phyloP scores from a whole-genome alignment of 495 filamentous ascomycete species.

The Neurospora hispaniola region DNA sequence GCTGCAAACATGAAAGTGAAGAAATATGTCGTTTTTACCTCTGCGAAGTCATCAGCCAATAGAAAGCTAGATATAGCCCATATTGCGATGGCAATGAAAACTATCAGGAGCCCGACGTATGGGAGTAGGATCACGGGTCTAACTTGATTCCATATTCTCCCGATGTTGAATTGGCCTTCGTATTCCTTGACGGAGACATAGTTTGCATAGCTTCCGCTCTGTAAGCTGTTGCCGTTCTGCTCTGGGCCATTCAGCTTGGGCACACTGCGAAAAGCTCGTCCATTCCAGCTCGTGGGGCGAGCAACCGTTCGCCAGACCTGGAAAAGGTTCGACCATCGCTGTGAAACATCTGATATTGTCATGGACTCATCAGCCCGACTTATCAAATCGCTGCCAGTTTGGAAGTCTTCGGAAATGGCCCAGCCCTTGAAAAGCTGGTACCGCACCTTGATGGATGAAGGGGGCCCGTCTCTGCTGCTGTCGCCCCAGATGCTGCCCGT shows the following conservation, averaged over 20 bases:
- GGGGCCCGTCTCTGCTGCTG: neutral
- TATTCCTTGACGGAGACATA: neutral
- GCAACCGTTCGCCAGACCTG: neutral
- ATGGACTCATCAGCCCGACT: neutral
- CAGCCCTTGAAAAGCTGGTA: neutral
- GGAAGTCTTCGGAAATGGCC: neutral
- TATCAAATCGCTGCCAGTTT: neutral
- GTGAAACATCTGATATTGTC: neutral
- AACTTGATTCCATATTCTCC: neutral
- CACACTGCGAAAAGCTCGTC: neutral
- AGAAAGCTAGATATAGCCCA: neutral
- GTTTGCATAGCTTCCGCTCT: neutral
- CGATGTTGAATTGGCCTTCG: neutral
- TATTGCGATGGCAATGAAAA: neutral
- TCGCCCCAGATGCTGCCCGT: neutral
- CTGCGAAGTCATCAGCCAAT: neutral
- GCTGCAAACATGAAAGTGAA: neutral
- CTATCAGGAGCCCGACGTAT: neutral
- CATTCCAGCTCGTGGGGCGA: neutral
- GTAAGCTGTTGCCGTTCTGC: neutral
- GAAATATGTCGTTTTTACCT: accelerated
- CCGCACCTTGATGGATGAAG: neutral
- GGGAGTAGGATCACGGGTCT: neutral
- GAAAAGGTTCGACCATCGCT: neutral
- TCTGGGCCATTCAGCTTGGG: neutral